Evolutionary conservation across 176 grass and related monocot species (phyloP), one percentile per base, ranked within the genome.

Genomic region (Bolboschoenus planiculmis): DNA sequence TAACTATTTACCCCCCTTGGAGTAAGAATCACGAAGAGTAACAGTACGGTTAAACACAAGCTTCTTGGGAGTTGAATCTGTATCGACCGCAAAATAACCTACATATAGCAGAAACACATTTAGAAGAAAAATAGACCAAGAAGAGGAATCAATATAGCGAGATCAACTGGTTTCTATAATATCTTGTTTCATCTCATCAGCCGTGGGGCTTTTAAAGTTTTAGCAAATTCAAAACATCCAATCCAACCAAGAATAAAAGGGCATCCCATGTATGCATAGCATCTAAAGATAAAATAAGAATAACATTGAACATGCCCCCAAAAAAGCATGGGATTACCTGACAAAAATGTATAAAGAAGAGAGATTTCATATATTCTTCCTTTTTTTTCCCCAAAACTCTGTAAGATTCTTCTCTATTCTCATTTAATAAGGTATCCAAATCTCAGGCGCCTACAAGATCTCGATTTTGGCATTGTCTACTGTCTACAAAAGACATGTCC

Each of bases 71-170:
- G 79, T 87, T 3, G 92, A 95, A 83, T 95, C 89, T 1, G 79
- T 82, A 78, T 99, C 96, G 71, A 95, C 92, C 0, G 96, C 83
- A 20, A 99, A 99, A 87, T 95, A 99, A 13, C 92, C 96, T 99
- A 75, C 35, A 83, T 83, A 75, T 78, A 58, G 20, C 44, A 83
- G 31, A 7, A 77, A 78, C 33, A 30, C n/a, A 57, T 2, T 0
- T 0, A 50, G 50, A 82, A 16, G 39, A 81, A 40, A 20, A 61
- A 81, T n/a, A 43, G 40, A 51, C 53, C 4, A 60, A 0, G 3
- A 30, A 81, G 53, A 39, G 5, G 14, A 81, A 80, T 24, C 36
- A 63, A 63, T 61, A 81, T 42, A 47, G 24, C 40, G 47, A 47
- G 10, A 27, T 27, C 21, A 74, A 29, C 42, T 74, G 43, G 74